Evolutionary conservation across 129 eudicot genomes (phyloP), one percentile per base, ranked within the genome.

Genomic region (Dittrichia graveolens): DNA sequence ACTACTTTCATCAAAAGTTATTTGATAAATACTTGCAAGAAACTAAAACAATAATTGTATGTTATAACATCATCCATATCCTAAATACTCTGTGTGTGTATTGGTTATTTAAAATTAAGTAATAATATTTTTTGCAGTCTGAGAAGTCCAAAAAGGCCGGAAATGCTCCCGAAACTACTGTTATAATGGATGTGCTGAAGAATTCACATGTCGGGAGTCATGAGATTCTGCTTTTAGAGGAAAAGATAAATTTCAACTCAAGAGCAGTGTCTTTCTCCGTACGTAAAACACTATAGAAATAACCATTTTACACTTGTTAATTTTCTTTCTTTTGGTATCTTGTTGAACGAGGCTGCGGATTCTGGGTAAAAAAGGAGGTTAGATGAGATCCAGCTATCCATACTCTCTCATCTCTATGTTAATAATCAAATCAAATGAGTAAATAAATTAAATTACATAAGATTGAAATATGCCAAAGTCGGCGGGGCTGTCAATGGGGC

Each of bases 61-160:
- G 52, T 7, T 4, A 12, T 41, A n/a, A n/a, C n/a, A n/a, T n/a
- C n/a, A n/a, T n/a, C n/a, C n/a, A n/a, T n/a, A n/a, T n/a, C n/a
- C n/a, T n/a, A n/a, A n/a, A n/a, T n/a, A n/a, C n/a, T n/a, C n/a
- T n/a, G n/a, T n/a, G n/a, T n/a, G n/a, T n/a, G n/a, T n/a, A n/a
- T n/a, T 48, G 34, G 15, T 46, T 77, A 5, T 61, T 34, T n/a
- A 45, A 62, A n/a, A 41, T 38, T 15, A 41, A 58, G 42, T 58
- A 64, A 57, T 38, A 64, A 65, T 70, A 47, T 9, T 60, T 24
- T 34, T 66, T 78, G 78, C 81, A 93, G 98, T 93, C 96, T 63
- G 95, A 93, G 65, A 93, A 90, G 83, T 93, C 96, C 38, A 93
- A 87, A 75, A 93, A 85, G 80, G 95, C 96, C 37, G 95, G 96